Percentiles rank a stretch among this genome's conserved stretches.
phyloP scores from a whole-genome alignment of 169 alveolate species.

The Plasmodium coatneyi region DNA sequence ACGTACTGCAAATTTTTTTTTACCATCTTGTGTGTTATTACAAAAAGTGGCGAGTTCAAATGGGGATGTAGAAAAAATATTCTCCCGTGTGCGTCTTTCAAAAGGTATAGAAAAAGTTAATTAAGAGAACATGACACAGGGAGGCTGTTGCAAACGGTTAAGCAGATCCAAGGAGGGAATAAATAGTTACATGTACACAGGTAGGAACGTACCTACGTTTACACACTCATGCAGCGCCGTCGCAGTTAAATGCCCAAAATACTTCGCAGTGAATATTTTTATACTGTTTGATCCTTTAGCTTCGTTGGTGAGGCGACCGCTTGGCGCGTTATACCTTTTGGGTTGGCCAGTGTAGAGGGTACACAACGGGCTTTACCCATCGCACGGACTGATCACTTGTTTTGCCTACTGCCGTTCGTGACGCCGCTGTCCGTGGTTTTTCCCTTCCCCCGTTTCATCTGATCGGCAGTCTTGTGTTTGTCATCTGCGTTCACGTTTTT shows the following conservation, averaged over 20 bases:
- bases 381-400: not conserved
- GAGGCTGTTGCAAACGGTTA: not conserved
- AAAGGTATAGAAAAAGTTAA: slow-evolving; percentile 18
- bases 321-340: not conserved
- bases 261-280: not conserved
- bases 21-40: slow-evolving; percentile 14
- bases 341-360: not conserved
- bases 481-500: slow-evolving; percentile 21
- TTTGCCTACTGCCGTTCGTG: not conserved
- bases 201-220: not conserved
- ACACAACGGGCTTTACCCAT: not conserved
- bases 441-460: slow-evolving; percentile 12
- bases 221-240: not conserved
- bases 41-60: not conserved
- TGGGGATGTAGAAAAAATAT: not conserved
- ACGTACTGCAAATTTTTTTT: not conserved
- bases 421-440: slow-evolving; percentile 11
- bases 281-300: not conserved
- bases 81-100: not conserved
- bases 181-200: not conserved
- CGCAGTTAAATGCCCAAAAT: not conserved
- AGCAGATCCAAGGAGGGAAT: not conserved
- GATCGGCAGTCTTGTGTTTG: slow-evolving; percentile 13
- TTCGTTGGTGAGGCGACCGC: not conserved
- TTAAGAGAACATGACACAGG: not conserved